Percentiles rank a stretch among this genome's conserved stretches.
Conservation (phyloP, 2,329 filamentous ascomycete species). For the Fusarium floridanum region DNA sequence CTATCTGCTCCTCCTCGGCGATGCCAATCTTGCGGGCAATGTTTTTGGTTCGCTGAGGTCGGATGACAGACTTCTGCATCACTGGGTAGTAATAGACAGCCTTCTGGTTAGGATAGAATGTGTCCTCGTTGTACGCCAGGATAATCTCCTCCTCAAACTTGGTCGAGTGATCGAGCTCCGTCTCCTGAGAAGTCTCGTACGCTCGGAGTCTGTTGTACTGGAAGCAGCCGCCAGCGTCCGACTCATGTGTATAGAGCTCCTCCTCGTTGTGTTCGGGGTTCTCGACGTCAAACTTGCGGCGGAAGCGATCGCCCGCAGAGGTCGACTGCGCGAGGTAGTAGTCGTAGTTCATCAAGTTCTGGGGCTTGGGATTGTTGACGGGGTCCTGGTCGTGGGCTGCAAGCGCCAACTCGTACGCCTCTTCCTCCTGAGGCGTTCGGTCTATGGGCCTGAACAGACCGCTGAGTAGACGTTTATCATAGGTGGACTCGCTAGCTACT, state of each 20-base stretch:
- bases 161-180: conserved; percentile 66
- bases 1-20: conserved; percentile 63
- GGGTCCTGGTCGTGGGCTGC: conserved; percentile 71
- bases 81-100: conserved; percentile 77
- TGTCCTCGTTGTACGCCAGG: conserved; percentile 69
- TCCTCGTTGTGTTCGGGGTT: conserved; percentile 68
- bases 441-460: conserved; percentile 73
- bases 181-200: conserved; percentile 73
- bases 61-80: conserved; percentile 72
- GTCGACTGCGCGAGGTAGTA: conserved; percentile 70
- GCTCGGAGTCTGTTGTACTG: conserved; percentile 72
- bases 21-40: conserved; percentile 67
- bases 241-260: conserved; percentile 66
- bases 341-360: conserved; percentile 74
- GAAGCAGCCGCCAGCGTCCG: conserved; percentile 65
- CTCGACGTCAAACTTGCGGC: conserved; percentile 70
- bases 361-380: conserved; percentile 65
- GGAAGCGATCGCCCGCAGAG: conserved; percentile 66
- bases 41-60: conserved; percentile 73
- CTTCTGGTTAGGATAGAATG: conserved; percentile 63
- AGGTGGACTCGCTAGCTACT: conserved; percentile 63
- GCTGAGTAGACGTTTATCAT: conserved; percentile 72
- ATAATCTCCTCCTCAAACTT: conserved; percentile 76
- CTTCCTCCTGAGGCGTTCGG: conserved; percentile 66
- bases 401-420: conserved; percentile 62